These are phyloP conservation scores for Metschnikowia peoriensis DNA, from an alignment of 805 yeast genomes.

Conservation along the genomic window DNA sequence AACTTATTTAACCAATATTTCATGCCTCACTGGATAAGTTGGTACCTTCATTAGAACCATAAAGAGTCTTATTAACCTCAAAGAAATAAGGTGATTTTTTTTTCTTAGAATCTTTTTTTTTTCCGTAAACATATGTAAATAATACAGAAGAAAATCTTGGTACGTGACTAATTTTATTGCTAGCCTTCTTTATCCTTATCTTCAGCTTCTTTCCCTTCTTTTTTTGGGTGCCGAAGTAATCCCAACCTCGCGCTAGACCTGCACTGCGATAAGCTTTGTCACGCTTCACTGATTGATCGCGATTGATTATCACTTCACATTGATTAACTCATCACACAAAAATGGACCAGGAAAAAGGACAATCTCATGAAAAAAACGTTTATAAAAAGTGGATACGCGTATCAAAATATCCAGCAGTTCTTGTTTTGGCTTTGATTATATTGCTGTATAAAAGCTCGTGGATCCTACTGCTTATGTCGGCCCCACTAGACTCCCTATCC, in stretches of 20 bases:
- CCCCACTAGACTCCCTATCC: not conserved
- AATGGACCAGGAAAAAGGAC: not conserved
- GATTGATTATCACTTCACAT: not conserved
- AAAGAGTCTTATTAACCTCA: too few species aligned
- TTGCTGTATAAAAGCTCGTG: not conserved
- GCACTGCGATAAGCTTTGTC: conserved; percentile 5
- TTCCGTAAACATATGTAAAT: too few species aligned
- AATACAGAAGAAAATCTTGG: too few species aligned
- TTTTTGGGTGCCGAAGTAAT: not conserved
- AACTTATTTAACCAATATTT: too few species aligned
- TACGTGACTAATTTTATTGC: too few species aligned
- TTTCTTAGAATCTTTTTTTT: too few species aligned
- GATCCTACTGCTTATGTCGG: not conserved
- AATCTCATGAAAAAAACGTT: not conserved
- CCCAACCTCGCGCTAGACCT: conserved; percentile 1
- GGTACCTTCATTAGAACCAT: too few species aligned
- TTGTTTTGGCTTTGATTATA: not conserved
- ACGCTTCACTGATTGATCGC: conserved; percentile 1
- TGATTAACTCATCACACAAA: not conserved
- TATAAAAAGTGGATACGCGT: not conserved
- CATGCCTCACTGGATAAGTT: too few species aligned
- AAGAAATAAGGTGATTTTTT: too few species aligned
- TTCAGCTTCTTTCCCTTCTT: too few species aligned
- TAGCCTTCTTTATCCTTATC: too few species aligned
- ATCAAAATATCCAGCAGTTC: not conserved